These are phyloP conservation scores for Asterochloris erici DNA, from an alignment of 139 green algal species.

Conservation along the genomic window DNA sequence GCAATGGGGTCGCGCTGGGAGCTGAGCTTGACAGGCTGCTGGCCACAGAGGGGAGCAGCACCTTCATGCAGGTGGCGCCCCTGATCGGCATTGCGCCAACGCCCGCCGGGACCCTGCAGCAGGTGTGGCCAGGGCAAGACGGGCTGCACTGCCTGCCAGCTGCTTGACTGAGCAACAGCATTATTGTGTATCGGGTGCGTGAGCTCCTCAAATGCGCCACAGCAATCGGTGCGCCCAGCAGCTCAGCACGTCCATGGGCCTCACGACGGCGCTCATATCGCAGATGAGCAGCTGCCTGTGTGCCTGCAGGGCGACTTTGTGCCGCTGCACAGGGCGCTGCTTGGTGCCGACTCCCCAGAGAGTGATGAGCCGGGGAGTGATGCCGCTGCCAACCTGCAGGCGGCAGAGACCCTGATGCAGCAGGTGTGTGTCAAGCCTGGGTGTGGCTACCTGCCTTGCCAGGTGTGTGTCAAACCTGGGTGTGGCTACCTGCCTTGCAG, in stretches of 20 bases:
- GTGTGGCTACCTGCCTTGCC: too few species aligned
- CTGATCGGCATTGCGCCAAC: not conserved
- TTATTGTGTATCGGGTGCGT: not conserved
- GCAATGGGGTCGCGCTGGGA: slow-evolving; percentile 6
- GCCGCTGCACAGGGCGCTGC: too few species aligned
- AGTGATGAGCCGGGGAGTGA: too few species aligned
- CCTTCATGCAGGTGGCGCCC: slow-evolving; percentile 5
- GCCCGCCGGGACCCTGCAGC: not conserved
- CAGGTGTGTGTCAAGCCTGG: too few species aligned
- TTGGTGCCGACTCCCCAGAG: too few species aligned
- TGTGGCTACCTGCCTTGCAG: too few species aligned
- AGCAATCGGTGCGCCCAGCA: not conserved
- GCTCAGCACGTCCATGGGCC: not conserved
- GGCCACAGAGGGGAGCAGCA: not conserved
- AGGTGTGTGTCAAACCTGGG: too few species aligned
- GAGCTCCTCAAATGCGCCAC: not conserved
- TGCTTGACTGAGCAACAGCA: not conserved
- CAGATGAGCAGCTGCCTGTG: not conserved
- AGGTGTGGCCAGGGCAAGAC: not conserved
- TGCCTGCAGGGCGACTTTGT: too few species aligned
- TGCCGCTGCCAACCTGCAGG: too few species aligned
- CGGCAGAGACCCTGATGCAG: too few species aligned
- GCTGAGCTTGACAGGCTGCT: slow-evolving; percentile 4
- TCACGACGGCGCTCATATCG: not conserved
- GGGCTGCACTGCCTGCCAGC: not conserved